Percentiles rank a stretch among this genome's conserved stretches.
Evolutionary conservation across 495 filamentous ascomycete species (phyloP).

Genomic region (Cercophora samala): DNA sequence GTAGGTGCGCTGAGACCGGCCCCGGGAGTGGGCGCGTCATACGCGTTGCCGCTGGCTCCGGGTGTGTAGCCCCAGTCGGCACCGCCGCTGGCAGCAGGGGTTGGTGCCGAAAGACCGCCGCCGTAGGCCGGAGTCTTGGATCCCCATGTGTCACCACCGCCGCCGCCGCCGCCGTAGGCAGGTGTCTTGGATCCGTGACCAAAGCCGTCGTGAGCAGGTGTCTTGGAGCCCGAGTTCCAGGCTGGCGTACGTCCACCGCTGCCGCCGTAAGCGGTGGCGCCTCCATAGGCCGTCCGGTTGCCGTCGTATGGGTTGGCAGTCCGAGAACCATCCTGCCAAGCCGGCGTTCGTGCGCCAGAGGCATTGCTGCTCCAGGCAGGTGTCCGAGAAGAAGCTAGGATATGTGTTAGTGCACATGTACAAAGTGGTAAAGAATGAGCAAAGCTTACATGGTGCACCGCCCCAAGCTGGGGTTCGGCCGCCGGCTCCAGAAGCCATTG

Average conservation of each 20-base stretch:
- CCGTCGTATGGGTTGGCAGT: constrained; percentile 82
- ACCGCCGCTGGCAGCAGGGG: constrained; percentile 50
- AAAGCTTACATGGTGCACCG: constrained; percentile 53
- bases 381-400: constrained; percentile 53
- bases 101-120: constrained; percentile 47
- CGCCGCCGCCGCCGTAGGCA: constrained; percentile 56
- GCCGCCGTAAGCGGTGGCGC: constrained; percentile 55
- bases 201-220: constrained; percentile 60
- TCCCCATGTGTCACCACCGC: constrained; percentile 46
- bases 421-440: constrained; percentile 12
- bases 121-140: constrained; percentile 74
- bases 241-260: constrained; percentile 47
- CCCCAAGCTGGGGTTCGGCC: constrained; percentile 72
- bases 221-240: constrained; percentile 53
- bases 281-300: constrained; percentile 66
- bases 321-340: constrained; percentile 72
- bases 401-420: constrained; percentile 24
- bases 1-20: constrained; percentile 67
- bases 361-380: constrained; percentile 61
- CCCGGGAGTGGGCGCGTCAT: constrained; percentile 74
- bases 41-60: constrained; percentile 48
- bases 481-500: constrained; percentile 54
- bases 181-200: constrained; percentile 75
- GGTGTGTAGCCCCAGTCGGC: constrained; percentile 9
- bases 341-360: constrained; percentile 65